Base-by-base conservation (phyloP, 148 eudicot species). In the Suaeda aralocaspica region DNA sequence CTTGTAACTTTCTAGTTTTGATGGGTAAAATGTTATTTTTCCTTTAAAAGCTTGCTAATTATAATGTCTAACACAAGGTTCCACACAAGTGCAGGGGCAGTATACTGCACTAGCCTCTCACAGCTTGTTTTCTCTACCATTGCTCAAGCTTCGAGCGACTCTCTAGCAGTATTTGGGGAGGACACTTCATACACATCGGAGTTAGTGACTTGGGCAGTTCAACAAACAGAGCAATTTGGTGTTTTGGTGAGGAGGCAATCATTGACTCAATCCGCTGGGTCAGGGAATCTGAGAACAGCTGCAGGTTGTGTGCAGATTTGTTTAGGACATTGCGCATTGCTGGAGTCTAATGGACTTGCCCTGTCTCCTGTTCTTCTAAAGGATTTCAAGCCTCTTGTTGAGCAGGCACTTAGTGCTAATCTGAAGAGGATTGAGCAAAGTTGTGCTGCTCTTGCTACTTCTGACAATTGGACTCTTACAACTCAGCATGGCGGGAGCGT, bases 161-260 rank as follows among this genome's bases (percentile, higher is more conserved):
- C 97, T 1, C 68, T 86, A 67, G 81, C 87, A 6, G 84, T 88
- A 59, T 95, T 91, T 46, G 89, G 86, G 6, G 96, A 89, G 55
- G 97, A 95, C 60, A 80, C 89, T 2, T 82, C 85, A 8, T 89
- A 83, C 45, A 51, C 88, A 1, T 95, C 99, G 11, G 99, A 91
- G 80, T 82, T 91, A 2, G 97, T 95, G 22, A 84, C 85, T 28
- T 95, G 99, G 99, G 87, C 97, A 6, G 90, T 89, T 13, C 86
- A 86, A 33, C 84, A 82, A 78, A 79, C 93, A 1, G 86, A 84
- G 64, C 62, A 62, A 28, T 77, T 87, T 58, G 92, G 90, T 6
- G 71, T 72, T 24, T 78, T 86, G 16, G 75, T 89, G 9, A 91
- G 79, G 78, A 86, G 79, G 59, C 86, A 89, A 36, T 78, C 82